Evolutionary conservation across 306 rosid genomes (phyloP), one percentile per base, ranked within the genome.

Genomic region (Cicer judaicum): DNA sequence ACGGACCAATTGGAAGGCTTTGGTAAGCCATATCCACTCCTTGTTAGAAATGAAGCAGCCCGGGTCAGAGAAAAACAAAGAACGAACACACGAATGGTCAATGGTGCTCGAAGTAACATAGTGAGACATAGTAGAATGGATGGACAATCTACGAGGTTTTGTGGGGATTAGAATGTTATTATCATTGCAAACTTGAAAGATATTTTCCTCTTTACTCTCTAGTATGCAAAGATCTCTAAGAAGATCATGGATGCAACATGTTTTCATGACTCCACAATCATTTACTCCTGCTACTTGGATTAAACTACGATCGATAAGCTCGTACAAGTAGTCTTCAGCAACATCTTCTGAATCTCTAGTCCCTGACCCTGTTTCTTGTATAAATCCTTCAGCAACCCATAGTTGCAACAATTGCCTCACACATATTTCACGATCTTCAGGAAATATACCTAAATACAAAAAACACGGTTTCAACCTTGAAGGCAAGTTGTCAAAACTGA

Each of bases 311-410:
- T 69, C 73, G 43, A 80, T 53, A 43, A 80, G 80, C 73, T 69
- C 77, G 2, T 40, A 53, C 55, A 80, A 68, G 54, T 75, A 75
- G 34, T 75, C 80, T 43, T 80, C 80, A 0, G 77, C 84, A 34
- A 75, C 80, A 1, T 75, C 77, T 50, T 69, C 24, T 9, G 44
- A 34, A 24, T 64, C 46, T 24, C 73, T 76, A 11, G 14, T 44
- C 6, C 74, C 77, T 0, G 15, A n/a, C 6, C 74, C 77, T 0
- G 21, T 19, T 5, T 71, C 53, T 47, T 55, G 75, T 5, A 77
- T 66, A 57, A 71, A 81, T 14, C 82, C 81, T 19, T 83, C 84
- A 0, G 72, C 72, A 8, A 78, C 72, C 82, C 77, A 78, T 24
- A n/a, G n/a, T 2, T 19, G 13, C 29, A 53, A 12, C 46, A 78